Percentiles rank a stretch among this genome's conserved stretches.
Evolutionary conservation across 2,329 filamentous ascomycete genomes (phyloP).

Genomic region (Aspergillus brunneoviolaceus): DNA sequence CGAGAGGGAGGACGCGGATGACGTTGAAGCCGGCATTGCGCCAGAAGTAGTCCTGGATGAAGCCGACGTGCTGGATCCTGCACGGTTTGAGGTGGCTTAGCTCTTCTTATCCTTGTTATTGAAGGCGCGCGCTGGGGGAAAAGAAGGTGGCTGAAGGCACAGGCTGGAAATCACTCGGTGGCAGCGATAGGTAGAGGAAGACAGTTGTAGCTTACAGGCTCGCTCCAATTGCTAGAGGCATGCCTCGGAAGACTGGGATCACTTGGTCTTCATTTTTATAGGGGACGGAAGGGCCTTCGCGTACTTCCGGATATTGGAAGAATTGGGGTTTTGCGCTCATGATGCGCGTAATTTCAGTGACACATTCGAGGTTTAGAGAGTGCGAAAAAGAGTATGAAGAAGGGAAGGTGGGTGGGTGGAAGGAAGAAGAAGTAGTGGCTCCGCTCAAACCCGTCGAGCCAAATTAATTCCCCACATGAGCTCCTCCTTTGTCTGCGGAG

Average conservation of each 20-base stretch:
- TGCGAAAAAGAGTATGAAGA: neutral
- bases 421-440: neutral
- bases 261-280: conserved; percentile 54
- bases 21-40: conserved; percentile 65
- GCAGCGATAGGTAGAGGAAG: too few relatives aligned
- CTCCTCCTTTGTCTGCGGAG: neutral
- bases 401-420: neutral
- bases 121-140: neutral
- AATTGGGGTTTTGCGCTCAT: conserved; percentile 28
- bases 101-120: too few relatives aligned
- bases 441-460: neutral
- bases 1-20: conserved; percentile 57
- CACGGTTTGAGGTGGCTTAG: neutral
- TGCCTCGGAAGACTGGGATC: conserved; percentile 70
- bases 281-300: conserved; percentile 42
- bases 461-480: neutral
- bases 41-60: conserved; percentile 68
- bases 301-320: conserved; percentile 39
- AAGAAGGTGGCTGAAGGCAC: too few relatives aligned
- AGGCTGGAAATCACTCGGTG: too few relatives aligned
- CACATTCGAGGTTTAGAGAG: neutral
- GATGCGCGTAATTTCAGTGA: neutral
- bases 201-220: conserved; percentile 52
- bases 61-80: conserved; percentile 59
- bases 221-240: conserved; percentile 60